These are phyloP conservation scores for Glonium stellatum DNA, from an alignment of 495 filamentous ascomycete genomes.

Conservation along the genomic window DNA sequence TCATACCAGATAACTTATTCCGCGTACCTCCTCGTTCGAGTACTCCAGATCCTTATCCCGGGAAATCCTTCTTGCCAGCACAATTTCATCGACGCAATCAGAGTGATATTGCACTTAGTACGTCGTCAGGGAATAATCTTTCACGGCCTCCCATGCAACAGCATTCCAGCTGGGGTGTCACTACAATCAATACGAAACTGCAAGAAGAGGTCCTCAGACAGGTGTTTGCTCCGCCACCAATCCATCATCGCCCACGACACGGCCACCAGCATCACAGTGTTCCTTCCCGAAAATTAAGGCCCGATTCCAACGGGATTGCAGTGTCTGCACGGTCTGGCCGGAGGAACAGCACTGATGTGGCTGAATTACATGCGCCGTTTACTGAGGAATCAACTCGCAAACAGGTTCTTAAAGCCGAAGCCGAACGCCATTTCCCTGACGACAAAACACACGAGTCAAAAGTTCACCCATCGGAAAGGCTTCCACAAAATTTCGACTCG, in stretches of 20 bases:
- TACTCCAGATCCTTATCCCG: constrained; percentile 23
- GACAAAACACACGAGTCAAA: not conserved
- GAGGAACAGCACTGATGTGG: constrained; percentile 23
- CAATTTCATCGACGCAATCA: constrained; percentile 26
- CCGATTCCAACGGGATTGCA: constrained; percentile 19
- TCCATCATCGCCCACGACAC: constrained; percentile 58
- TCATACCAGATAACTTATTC: constrained; percentile 79
- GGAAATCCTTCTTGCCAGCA: constrained; percentile 14
- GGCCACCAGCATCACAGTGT: constrained; percentile 52
- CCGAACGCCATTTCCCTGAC: constrained; percentile 10
- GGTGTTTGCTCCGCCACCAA: constrained; percentile 79
- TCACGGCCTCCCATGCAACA: constrained; percentile 38
- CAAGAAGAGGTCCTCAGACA: constrained; percentile 91
- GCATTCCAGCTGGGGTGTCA: constrained; percentile 83
- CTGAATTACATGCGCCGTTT: constrained; percentile 6
- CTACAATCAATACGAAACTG: constrained; percentile 79
- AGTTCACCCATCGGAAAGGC: not conserved
- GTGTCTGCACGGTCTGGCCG: constrained; percentile 22
- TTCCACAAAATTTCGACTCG: constrained; percentile 1
- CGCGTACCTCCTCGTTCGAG: constrained; percentile 33
- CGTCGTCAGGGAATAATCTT: constrained; percentile 10
- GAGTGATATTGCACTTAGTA: constrained; percentile 21
- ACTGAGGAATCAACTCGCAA: constrained; percentile 25
- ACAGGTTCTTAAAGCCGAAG: constrained; percentile 24
- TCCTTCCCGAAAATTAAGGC: constrained; percentile 13